Conservation (phyloP, 2,329 filamentous ascomycete species). For the Claviceps sp. region DNA sequence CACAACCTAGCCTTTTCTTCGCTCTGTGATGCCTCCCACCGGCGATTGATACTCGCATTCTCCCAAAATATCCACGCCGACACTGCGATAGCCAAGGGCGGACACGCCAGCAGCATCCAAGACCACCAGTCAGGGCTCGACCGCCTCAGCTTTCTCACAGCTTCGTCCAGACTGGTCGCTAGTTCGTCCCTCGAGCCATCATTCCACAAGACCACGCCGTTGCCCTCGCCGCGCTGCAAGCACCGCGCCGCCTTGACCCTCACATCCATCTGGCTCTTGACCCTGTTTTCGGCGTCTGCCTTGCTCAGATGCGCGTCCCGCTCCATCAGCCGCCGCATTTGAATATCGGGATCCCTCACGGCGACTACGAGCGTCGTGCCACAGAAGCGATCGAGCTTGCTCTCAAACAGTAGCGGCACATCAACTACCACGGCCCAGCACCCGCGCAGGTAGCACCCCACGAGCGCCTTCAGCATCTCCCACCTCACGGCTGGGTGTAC, state of each 20-base stretch:
- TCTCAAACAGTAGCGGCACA: conserved; percentile 84
- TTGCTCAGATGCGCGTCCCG: conserved; percentile 64
- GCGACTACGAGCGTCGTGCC: conserved; percentile 79
- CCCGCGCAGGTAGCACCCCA: conserved; percentile 60
- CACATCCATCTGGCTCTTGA: conserved; percentile 77
- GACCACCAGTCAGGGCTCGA: conserved; percentile 74
- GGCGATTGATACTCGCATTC: conserved; percentile 55
- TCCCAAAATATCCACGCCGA: conserved; percentile 60
- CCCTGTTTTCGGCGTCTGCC: conserved; percentile 81
- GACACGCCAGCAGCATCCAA: conserved; percentile 54
- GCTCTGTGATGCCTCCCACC: conserved; percentile 41
- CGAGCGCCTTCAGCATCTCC: conserved; percentile 65
- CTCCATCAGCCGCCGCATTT: conserved; percentile 65
- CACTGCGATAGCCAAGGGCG: conserved; percentile 57
- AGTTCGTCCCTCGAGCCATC: conserved; percentile 63
- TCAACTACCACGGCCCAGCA: conserved; percentile 86
- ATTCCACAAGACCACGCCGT: conserved; percentile 82
- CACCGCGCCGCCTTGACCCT: conserved; percentile 68
- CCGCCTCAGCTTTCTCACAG: conserved; percentile 47
- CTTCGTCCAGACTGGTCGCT: conserved; percentile 49
- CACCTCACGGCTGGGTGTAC: conserved; percentile 81
- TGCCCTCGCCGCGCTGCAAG: conserved; percentile 46
- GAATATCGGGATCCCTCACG: conserved; percentile 63
- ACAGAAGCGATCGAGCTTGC: conserved; percentile 71
- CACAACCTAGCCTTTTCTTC: conserved; percentile 8